Percentiles rank a stretch among this genome's conserved stretches.
Conservation (phyloP, 1,284 basidiomycete species). For the Takashimella tepidaria region DNA sequence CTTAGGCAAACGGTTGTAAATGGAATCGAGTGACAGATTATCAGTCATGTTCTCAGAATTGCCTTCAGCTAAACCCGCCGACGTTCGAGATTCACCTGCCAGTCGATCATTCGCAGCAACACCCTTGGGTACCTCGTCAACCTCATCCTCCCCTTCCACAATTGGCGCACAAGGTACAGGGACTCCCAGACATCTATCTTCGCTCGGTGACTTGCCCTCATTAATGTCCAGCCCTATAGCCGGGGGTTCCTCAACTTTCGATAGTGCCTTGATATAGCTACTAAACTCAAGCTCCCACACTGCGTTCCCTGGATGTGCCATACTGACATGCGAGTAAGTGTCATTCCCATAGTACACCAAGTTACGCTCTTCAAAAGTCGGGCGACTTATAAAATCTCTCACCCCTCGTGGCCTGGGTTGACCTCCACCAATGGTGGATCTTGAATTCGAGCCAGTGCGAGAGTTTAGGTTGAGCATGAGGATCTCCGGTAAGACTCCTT, state of each 20-base stretch:
- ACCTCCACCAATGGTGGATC: neutral
- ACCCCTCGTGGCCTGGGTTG: slow-evolving; percentile 26
- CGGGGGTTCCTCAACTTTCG: slow-evolving; percentile 23
- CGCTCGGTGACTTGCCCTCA: neutral
- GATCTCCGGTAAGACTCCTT: slow-evolving; percentile 23
- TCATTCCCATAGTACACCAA: slow-evolving; percentile 30
- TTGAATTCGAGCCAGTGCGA: slow-evolving; percentile 11
- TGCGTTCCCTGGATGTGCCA: slow-evolving; percentile 39
- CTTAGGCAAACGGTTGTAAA: neutral
- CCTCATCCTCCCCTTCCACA: neutral
- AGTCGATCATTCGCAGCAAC: slow-evolving; percentile 12
- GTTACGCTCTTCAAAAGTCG: slow-evolving; percentile 42
- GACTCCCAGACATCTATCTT: neutral
- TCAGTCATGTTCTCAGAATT: no score
- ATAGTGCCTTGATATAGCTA: slow-evolving; percentile 32
- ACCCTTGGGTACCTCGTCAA: slow-evolving; percentile 1
- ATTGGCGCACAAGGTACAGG: neutral
- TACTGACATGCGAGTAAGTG: slow-evolving; percentile 29
- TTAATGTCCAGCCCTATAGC: neutral
- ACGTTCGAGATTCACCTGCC: slow-evolving; percentile 2
- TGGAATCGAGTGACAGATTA: neutral
- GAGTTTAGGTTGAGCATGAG: slow-evolving; percentile 3
- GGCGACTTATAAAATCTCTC: slow-evolving; percentile 35
- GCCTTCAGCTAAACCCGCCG: no score
- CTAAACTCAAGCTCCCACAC: slow-evolving; percentile 42